These are phyloP conservation scores for Daldinia sp. DNA, from an alignment of 2,329 filamentous ascomycete species.

Conservation along the genomic window DNA sequence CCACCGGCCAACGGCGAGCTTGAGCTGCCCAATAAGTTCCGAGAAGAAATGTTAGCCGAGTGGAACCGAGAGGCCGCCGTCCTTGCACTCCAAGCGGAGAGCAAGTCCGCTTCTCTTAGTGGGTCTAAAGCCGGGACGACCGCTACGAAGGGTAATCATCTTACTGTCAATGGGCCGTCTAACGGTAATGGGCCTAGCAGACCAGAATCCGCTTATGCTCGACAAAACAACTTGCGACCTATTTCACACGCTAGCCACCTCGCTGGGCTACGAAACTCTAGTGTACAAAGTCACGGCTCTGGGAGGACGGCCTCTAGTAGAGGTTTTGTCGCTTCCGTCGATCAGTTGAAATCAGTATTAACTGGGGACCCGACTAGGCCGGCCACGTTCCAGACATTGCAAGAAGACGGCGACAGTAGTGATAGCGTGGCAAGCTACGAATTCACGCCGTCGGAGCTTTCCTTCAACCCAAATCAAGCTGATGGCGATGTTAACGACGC, in stretches of 20 bases:
- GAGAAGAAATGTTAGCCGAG: slow-evolving; percentile 77
- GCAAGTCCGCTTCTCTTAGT: slow-evolving; percentile 76
- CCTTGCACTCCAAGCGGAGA: slow-evolving; percentile 71
- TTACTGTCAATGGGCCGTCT: slow-evolving; percentile 63
- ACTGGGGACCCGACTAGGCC: slow-evolving; percentile 58
- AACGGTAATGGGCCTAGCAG: slow-evolving; percentile 52
- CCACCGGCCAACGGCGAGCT: slow-evolving; percentile 52
- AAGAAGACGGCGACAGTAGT: slow-evolving; percentile 58
- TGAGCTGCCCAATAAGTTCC: slow-evolving; percentile 72
- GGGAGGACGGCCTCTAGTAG: slow-evolving; percentile 53
- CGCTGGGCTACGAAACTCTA: slow-evolving; percentile 61
- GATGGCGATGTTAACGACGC: slow-evolving; percentile 45
- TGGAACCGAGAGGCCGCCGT: slow-evolving; percentile 83
- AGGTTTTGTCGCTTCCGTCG: slow-evolving; percentile 66
- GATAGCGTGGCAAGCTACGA: slow-evolving; percentile 79
- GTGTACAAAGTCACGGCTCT: slow-evolving; percentile 61
- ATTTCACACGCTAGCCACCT: slow-evolving; percentile 53
- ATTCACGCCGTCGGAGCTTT: slow-evolving; percentile 71
- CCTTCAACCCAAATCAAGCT: slow-evolving; percentile 59
- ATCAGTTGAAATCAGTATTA: slow-evolving; percentile 69
- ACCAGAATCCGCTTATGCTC: slow-evolving; percentile 57
- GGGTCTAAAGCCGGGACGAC: slow-evolving; percentile 75
- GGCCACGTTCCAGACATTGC: slow-evolving; percentile 51
- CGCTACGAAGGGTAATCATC: slow-evolving; percentile 60
- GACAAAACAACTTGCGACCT: slow-evolving; percentile 60